phyloP scores from a whole-genome alignment of 164 flowering plant genomes.

The Euptelea pleiosperma region DNA sequence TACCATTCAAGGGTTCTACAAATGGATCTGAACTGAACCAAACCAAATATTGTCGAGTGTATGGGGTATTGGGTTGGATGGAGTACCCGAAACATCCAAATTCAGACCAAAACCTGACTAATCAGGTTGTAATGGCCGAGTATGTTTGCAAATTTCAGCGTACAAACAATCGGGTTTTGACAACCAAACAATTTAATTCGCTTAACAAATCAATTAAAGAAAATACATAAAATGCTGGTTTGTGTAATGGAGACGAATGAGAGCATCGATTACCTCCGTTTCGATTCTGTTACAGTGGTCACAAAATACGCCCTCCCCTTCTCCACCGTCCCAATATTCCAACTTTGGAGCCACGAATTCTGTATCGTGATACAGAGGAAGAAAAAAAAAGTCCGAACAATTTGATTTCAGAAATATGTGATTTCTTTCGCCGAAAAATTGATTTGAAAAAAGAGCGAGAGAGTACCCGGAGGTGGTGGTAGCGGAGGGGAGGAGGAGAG shows the following conservation, averaged over 20 bases:
- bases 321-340: conserved; percentile 11
- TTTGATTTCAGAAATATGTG: background rate
- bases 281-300: conserved; percentile 9
- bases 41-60: too few species aligned
- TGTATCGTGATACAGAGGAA: conserved; percentile 8
- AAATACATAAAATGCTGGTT: background rate
- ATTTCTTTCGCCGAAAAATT: too few species aligned
- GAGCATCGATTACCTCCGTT: conserved; percentile 21
- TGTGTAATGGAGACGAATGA: background rate
- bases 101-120: too few species aligned
- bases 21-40: too few species aligned
- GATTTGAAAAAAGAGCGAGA: background rate
- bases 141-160: too few species aligned
- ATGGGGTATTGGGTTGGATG: too few species aligned
- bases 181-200: background rate
- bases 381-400: background rate
- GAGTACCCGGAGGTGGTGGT: conserved; percentile 8
- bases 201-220: too few species aligned
- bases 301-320: conserved; percentile 9
- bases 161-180: too few species aligned
- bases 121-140: too few species aligned
- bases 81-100: too few species aligned
- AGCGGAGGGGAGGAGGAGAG: background rate
- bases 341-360: conserved; percentile 17
- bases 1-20: too few species aligned